Evolutionary conservation across 2,329 filamentous ascomycete genomes (phyloP).

Genomic region (Epichloe scottii): DNA sequence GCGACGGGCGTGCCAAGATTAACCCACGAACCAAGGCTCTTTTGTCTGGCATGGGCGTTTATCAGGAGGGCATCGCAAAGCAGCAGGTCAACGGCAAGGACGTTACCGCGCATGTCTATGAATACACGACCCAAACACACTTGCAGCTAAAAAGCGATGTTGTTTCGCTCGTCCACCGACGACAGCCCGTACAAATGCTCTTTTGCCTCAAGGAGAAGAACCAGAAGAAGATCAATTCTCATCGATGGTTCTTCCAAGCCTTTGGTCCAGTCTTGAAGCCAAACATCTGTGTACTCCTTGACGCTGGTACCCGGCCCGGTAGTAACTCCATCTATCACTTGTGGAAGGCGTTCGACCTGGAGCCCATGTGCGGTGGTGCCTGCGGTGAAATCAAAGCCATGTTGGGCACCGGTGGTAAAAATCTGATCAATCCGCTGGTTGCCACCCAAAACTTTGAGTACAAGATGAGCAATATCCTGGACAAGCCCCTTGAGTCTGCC

Average conservation of each 20-base stretch:
- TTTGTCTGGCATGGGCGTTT: conserved; percentile 85
- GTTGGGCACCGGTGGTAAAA: conserved; percentile 72
- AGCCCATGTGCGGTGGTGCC: conserved; percentile 93
- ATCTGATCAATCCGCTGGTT: conserved; percentile 83
- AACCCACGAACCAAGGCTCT: conserved; percentile 83
- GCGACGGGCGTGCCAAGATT: conserved; percentile 93
- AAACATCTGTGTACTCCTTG: conserved; percentile 91
- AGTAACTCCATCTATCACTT: conserved; percentile 93
- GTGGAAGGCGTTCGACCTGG: conserved; percentile 96
- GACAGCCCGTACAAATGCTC: conserved; percentile 87
- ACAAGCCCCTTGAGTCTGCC: conserved; percentile 92
- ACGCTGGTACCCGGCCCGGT: conserved; percentile 90
- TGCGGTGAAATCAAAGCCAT: conserved; percentile 99
- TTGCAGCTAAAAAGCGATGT: conserved; percentile 83
- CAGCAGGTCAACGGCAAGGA: conserved; percentile 95
- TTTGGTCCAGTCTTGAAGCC: conserved; percentile 87
- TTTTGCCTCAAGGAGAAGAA: conserved; percentile 99
- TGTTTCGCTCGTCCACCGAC: conserved; percentile 71
- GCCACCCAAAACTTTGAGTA: conserved; percentile 99
- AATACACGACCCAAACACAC: conserved; percentile 79
- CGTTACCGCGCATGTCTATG: conserved; percentile 95
- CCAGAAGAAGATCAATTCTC: conserved; percentile 99
- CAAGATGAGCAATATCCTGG: conserved; percentile 99
- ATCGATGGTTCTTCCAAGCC: conserved; percentile 97
- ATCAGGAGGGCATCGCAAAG: conserved; percentile 97